Evolutionary conservation across 768 basidiomycete genomes (phyloP).

Genomic region (Lactarius tabidus): DNA sequence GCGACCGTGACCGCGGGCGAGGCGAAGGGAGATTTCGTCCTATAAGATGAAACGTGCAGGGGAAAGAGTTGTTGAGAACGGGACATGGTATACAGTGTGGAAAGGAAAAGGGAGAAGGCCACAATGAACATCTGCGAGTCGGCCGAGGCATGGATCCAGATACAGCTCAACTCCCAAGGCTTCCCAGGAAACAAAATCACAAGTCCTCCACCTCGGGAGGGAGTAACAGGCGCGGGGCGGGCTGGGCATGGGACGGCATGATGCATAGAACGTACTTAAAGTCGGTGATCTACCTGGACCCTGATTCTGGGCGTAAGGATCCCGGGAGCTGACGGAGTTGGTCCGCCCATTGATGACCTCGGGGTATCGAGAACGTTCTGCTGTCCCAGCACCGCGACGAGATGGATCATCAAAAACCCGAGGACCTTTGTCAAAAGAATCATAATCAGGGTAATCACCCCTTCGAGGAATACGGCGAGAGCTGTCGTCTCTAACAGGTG

Average conservation of each 20-base stretch:
- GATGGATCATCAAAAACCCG: conserved; percentile 16
- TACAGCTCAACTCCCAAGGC: conserved; percentile 27
- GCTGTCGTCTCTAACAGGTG: conserved; percentile 21
- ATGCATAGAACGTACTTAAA: conserved; percentile 29
- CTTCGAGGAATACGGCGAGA: conserved; percentile 20
- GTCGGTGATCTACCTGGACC: conserved; percentile 26
- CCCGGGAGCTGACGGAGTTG: conserved; percentile 13
- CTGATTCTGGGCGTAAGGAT: conserved; percentile 19
- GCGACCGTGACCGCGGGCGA: conserved; percentile 19
- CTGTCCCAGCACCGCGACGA: conserved; percentile 13
- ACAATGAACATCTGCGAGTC: conserved; percentile 25
- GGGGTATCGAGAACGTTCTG: conserved; percentile 17
- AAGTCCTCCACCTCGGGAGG: conserved; percentile 25
- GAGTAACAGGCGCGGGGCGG: conserved; percentile 14
- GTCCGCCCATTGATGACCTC: conserved; percentile 11
- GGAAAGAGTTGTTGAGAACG: conserved; percentile 26
- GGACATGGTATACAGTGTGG: conserved; percentile 18
- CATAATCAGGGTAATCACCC: conserved; percentile 20
- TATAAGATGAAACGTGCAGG: conserved; percentile 26
- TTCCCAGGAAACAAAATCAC: conserved; percentile 22
- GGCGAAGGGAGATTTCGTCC: conserved; percentile 26
- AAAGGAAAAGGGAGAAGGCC: conserved; percentile 27
- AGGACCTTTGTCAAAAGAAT: conserved; percentile 19
- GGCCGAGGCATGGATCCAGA: conserved; percentile 22
- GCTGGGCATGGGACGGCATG: conserved; percentile 24